Evolutionary conservation across 495 filamentous ascomycete species (phyloP).

Genomic region (Aspergillus wentii): DNA sequence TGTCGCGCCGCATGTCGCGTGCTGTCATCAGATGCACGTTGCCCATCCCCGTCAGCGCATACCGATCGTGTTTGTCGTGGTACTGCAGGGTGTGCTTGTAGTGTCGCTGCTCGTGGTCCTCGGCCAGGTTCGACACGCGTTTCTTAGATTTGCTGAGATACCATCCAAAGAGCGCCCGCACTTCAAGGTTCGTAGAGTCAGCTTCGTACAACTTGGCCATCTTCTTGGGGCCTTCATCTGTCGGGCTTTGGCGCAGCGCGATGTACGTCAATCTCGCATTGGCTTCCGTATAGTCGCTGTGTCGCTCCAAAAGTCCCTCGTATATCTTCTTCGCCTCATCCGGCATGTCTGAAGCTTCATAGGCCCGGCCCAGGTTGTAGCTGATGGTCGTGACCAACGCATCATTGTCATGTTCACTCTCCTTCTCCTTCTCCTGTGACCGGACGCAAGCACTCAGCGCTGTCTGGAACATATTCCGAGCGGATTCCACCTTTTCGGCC

Average conservation of each 20-base stretch:
- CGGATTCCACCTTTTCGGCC: slow-evolving; percentile 70
- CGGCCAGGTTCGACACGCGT: slow-evolving; percentile 69
- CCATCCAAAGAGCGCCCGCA: slow-evolving; percentile 90
- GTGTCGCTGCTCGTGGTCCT: slow-evolving; percentile 87
- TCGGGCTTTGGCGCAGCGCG: slow-evolving; percentile 73
- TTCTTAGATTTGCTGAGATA: slow-evolving; percentile 84
- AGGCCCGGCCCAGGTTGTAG: slow-evolving; percentile 95
- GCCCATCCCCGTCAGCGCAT: slow-evolving; percentile 92
- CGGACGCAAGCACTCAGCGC: slow-evolving; percentile 82
- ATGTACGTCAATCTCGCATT: slow-evolving; percentile 85
- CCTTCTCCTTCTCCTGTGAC: slow-evolving; percentile 59
- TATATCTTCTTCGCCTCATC: slow-evolving; percentile 86
- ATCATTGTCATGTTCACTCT: slow-evolving; percentile 66
- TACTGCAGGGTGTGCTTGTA: slow-evolving; percentile 94
- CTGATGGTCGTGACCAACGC: slow-evolving; percentile 89
- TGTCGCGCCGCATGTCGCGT: slow-evolving; percentile 88
- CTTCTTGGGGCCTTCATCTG: slow-evolving; percentile 77
- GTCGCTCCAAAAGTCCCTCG: slow-evolving; percentile 72
- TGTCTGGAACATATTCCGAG: slow-evolving; percentile 82
- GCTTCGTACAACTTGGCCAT: slow-evolving; percentile 77
- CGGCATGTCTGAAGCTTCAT: slow-evolving; percentile 74
- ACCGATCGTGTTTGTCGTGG: slow-evolving; percentile 94
- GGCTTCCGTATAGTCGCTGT: slow-evolving; percentile 88
- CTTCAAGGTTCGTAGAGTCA: slow-evolving; percentile 78
- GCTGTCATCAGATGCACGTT: slow-evolving; percentile 83